These are phyloP conservation scores for Miscanthus lutarioriparius DNA, from an alignment of 176 grass and related monocot genomes.

Conservation along the genomic window DNA sequence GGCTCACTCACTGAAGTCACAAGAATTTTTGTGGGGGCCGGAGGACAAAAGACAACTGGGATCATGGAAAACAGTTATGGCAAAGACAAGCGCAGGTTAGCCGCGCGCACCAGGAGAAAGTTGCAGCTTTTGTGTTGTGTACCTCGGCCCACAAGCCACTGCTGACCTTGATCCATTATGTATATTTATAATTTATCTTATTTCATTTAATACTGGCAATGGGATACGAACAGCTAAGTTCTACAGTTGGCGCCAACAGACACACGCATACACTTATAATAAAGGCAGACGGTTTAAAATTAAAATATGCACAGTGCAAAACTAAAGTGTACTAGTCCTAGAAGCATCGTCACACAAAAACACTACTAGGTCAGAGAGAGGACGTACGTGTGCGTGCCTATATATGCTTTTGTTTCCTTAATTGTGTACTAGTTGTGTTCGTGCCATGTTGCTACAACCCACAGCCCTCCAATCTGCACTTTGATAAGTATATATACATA, in stretches of 20 bases:
- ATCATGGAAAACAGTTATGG: background rate
- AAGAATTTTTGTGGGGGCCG: background rate
- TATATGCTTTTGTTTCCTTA: background rate
- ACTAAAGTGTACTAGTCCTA: background rate
- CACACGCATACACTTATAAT: background rate
- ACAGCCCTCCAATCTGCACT: background rate
- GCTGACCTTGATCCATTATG: background rate
- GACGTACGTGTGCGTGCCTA: background rate
- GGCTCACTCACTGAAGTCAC: background rate
- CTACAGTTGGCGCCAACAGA: constrained; percentile 26
- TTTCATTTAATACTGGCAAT: background rate
- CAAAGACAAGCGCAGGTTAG: constrained; percentile 5
- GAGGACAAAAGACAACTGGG: background rate
- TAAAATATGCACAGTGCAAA: background rate
- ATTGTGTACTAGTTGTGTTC: background rate
- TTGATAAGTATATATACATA: too few relatives aligned
- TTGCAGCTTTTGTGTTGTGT: background rate
- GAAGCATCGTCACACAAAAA: background rate
- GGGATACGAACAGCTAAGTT: constrained; percentile 7
- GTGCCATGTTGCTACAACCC: background rate
- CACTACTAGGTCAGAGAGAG: constrained; percentile 1
- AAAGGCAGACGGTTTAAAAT: background rate
- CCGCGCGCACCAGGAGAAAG: constrained; percentile 2
- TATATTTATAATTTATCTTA: background rate
- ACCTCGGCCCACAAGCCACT: background rate